phyloP scores from a whole-genome alignment of 2,329 filamentous ascomycete species.

The Aspergillus hiratsukae region DNA sequence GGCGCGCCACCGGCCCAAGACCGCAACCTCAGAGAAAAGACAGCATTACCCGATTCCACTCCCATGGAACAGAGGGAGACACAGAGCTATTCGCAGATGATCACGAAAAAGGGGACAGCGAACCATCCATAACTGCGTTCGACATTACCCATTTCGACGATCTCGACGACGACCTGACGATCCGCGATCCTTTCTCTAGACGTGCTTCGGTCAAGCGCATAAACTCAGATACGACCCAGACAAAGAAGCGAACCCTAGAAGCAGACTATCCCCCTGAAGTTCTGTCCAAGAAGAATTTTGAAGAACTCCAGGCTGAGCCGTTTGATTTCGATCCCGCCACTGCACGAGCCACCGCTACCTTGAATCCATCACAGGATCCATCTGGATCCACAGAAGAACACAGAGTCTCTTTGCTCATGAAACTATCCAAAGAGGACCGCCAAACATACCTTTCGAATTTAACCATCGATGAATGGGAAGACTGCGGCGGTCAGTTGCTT shows the following conservation, averaged over 20 bases:
- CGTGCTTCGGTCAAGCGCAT: constrained; percentile 24
- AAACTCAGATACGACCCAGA: constrained; percentile 21
- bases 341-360: constrained; percentile 4
- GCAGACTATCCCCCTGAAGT: constrained; percentile 46
- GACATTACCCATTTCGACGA: constrained; percentile 31
- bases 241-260: constrained; percentile 31
- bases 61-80: constrained; percentile 16
- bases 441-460: constrained; percentile 49
- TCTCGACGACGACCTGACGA: constrained; percentile 27
- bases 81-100: constrained; percentile 21
- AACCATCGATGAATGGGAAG: constrained; percentile 55
- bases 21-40: constrained; percentile 21
- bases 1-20: constrained; percentile 25
- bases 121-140: constrained; percentile 25
- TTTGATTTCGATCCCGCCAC: constrained; percentile 44
- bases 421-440: constrained; percentile 38
- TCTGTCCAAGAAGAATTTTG: constrained; percentile 45
- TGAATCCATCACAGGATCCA: constrained; percentile 15
- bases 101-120: constrained; percentile 20
- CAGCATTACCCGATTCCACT: constrained; percentile 15
- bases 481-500: constrained; percentile 58
- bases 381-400: constrained; percentile 24
- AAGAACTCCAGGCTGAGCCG: constrained; percentile 46
- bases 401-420: constrained; percentile 35
- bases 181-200: constrained; percentile 29